Evolutionary conservation across 352 stramenopile genomes (phyloP).

Genomic region (Phytophthora pisi): DNA sequence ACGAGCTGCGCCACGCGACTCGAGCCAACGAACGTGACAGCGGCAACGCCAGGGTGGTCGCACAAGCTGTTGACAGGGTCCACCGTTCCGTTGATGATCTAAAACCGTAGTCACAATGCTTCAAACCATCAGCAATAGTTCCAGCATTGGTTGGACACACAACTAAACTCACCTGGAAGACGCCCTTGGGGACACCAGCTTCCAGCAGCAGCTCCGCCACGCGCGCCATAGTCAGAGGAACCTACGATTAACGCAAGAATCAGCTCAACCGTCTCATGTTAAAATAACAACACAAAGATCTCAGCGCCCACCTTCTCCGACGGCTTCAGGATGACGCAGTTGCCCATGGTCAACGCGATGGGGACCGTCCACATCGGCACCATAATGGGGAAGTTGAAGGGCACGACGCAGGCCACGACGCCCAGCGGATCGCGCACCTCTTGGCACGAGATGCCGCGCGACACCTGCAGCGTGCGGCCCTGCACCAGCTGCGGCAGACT

Average conservation of each 20-base stretch:
- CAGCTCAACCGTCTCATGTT: background rate
- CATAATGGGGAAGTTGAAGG: conserved; percentile 99
- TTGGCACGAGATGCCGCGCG: conserved; percentile 92
- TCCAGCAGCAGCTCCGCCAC: conserved; percentile 90
- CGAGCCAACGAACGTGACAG: conserved; percentile 97
- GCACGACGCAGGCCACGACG: conserved; percentile 92
- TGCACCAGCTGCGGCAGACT: conserved; percentile 91
- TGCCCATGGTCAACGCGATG: conserved; percentile 96
- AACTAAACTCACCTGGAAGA: conserved; percentile 83
- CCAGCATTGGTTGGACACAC: background rate
- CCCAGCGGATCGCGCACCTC: conserved; percentile 94
- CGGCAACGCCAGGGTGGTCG: conserved; percentile 88
- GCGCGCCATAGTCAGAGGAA: conserved; percentile 92
- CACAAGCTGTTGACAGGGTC: conserved; percentile 93
- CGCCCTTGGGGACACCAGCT: conserved; percentile 93
- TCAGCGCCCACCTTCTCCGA: conserved; percentile 93
- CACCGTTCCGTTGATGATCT: conserved; percentile 94
- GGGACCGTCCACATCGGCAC: conserved; percentile 98
- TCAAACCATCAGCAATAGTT: background rate
- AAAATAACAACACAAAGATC: background rate
- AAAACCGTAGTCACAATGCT: background rate
- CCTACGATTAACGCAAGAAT: conserved; percentile 28
- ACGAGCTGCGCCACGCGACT: conserved; percentile 94
- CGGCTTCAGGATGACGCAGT: conserved; percentile 98
- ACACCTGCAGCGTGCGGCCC: conserved; percentile 89